These are phyloP conservation scores for Bipolaris cookei DNA, from an alignment of 2,329 filamentous ascomycete species.

Conservation along the genomic window DNA sequence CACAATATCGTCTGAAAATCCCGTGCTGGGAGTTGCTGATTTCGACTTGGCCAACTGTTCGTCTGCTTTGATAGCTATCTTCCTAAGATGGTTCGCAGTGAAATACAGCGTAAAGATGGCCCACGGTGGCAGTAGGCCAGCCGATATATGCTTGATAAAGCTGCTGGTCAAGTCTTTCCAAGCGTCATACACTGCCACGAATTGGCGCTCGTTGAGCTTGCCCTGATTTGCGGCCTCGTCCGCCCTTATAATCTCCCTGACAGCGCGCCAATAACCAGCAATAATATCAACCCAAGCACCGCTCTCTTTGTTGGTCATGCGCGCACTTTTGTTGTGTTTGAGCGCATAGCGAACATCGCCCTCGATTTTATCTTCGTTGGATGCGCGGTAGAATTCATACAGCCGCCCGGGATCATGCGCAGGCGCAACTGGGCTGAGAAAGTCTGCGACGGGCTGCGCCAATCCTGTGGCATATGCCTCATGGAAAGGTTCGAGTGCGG, in stretches of 20 bases:
- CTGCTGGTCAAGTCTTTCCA: conserved; percentile 86
- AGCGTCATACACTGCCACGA: conserved; percentile 81
- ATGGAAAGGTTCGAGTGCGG: conserved; percentile 75
- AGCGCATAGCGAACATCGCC: conserved; percentile 74
- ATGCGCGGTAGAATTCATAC: conserved; percentile 72
- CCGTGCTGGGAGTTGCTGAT: conserved; percentile 54
- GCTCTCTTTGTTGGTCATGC: conserved; percentile 70
- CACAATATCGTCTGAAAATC: conserved; percentile 82
- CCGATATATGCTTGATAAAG: conserved; percentile 82
- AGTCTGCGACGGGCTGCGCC: conserved; percentile 75
- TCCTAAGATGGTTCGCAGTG: conserved; percentile 81
- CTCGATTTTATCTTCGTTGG: conserved; percentile 69
- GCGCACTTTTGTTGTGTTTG: conserved; percentile 66
- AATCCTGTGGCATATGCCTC: conserved; percentile 68
- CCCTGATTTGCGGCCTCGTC: conserved; percentile 61
- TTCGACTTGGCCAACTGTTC: conserved; percentile 65
- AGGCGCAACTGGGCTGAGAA: conserved; percentile 74
- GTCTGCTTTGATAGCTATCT: conserved; percentile 92
- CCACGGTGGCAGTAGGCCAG: conserved; percentile 81
- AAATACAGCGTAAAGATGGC: conserved; percentile 90
- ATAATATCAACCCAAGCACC: conserved; percentile 90
- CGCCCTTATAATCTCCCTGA: conserved; percentile 72
- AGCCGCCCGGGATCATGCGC: conserved; percentile 68
- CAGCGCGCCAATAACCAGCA: conserved; percentile 80
- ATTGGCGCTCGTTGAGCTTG: conserved; percentile 62